Conservation (phyloP, 306 rosid genomes). For the Pyrus pyrifolia region DNA sequence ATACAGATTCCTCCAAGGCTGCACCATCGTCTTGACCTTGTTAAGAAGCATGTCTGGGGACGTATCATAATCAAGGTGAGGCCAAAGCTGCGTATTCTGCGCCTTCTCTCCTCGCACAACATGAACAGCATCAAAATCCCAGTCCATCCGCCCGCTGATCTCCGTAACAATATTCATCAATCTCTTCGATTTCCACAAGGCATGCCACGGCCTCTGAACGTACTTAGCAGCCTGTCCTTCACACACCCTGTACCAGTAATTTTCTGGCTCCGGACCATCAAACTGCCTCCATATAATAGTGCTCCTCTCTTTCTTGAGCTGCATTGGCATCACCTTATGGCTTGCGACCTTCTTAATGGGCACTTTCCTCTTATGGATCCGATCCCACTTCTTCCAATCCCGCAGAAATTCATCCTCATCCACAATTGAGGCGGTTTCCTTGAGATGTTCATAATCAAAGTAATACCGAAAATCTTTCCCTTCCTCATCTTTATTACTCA, state of each 20-base stretch:
- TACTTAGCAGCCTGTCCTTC: conserved; percentile 87
- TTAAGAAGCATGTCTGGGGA: conserved; percentile 61
- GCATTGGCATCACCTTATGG: conserved; percentile 71
- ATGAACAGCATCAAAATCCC: conserved; percentile 93
- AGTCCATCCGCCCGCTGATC: conserved; percentile 86
- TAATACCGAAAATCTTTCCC: conserved; percentile 93
- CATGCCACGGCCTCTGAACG: conserved; percentile 91
- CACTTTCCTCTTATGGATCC: conserved; percentile 50
- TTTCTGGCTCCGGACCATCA: conserved; percentile 87
- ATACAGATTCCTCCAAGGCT: conserved; percentile 84
- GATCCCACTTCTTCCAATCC: conserved; percentile 92
- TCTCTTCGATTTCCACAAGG: conserved; percentile 94
- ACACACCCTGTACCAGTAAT: conserved; percentile 96
- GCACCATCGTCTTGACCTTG: conserved; percentile 73
- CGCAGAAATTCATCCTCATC: conserved; percentile 82
- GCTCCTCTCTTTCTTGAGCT: conserved; percentile 73
- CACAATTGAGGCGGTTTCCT: conserved; percentile 72
- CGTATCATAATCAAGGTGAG: conserved; percentile 79
- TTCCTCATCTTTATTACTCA: conserved; percentile 70
- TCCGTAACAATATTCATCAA: conserved; percentile 91
- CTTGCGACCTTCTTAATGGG: conserved; percentile 69
- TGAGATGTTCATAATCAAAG: conserved; percentile 95
- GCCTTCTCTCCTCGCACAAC: conserved; percentile 96
- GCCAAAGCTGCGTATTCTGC: conserved; percentile 83
- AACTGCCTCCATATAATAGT: conserved; percentile 77